Base-by-base conservation (phyloP, 768 basidiomycete genomes). In the Gloeophyllum trabeum region DNA sequence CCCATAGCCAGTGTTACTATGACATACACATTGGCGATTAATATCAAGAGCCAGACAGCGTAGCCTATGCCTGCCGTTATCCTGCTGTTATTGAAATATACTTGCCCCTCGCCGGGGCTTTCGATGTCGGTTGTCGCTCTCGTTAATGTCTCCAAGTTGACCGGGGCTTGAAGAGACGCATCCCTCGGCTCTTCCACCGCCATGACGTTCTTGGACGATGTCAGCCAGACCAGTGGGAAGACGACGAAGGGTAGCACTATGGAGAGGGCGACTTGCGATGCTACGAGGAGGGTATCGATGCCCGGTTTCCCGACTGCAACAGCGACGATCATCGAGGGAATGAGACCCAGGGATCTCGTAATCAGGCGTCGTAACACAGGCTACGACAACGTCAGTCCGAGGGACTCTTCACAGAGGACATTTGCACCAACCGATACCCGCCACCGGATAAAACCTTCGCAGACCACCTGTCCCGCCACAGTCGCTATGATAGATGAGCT, bases 401-500 rank as follows among this genome's bases (percentile, higher is more conserved):
- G n/a, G 24, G 20, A 21, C 13, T 36, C n/a, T 18, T 25, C 30
- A 24, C 54, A 46, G 46, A 59, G 54, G 2, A 61, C 61, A 19
- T 14, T 24, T 3, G 35, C 24, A 48, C 54, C 36, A 53, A 85
- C 83, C 48, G 86, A 84, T 25, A 89, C 73, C 36, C 76, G 72
- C 90, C 90, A 94, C 41, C 75, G 76, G 42, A 94, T 69, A 60
- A 92, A 91, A 0, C 92, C 91, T 60, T 96, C 91, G 0, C 79
- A 80, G 28, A 97, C 81, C 18, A 87, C 81, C 60, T 96, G 92
- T 0, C 91, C 91, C 1, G 88, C 82, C 10, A 94, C 71, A 0
- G 90, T 96, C 6, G 88, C 91, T 3, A 94, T 82, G 39, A 96
- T 73, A 5, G 83, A 85, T 0, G 93, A 86, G 48, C 86, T 86